These are phyloP conservation scores for Sherardia arvensis DNA, from an alignment of 257 asterid genomes.

Conservation along the genomic window DNA sequence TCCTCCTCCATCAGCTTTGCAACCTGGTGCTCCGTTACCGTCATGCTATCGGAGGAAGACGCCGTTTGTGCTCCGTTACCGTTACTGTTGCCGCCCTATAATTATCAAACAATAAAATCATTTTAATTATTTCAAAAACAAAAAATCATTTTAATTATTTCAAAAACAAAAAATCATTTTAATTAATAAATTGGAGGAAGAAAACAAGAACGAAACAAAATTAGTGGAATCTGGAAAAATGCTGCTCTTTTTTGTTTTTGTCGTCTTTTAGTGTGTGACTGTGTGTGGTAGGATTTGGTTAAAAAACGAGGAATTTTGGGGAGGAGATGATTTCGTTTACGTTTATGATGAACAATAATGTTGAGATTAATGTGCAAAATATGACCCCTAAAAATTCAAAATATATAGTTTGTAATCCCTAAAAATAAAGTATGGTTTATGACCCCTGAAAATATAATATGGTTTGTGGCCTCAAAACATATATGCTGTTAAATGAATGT, in stretches of 20 bases:
- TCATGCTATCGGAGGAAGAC: slow-evolving; percentile 60
- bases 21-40: slow-evolving; percentile 83
- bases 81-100: slow-evolving; percentile 22
- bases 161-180: too few species aligned
- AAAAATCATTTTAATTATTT: too few species aligned
- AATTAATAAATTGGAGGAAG: not conserved
- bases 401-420: too few species aligned
- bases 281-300: slow-evolving; percentile 28
- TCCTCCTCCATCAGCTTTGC: slow-evolving; percentile 92
- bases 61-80: slow-evolving; percentile 49
- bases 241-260: slow-evolving; percentile 56
- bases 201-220: not conserved
- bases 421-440: too few species aligned
- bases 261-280: slow-evolving; percentile 34
- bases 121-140: too few species aligned
- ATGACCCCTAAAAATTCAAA: too few species aligned
- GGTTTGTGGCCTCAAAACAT: too few species aligned
- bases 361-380: too few species aligned
- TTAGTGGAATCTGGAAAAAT: slow-evolving; percentile 54
- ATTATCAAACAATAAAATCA: not conserved
- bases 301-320: not conserved
- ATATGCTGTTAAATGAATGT: too few species aligned
- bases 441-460: too few species aligned
- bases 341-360: too few species aligned
- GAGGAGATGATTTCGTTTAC: slow-evolving; percentile 13